Conservation (phyloP, 768 basidiomycete species). For the Epithele typhae region DNA sequence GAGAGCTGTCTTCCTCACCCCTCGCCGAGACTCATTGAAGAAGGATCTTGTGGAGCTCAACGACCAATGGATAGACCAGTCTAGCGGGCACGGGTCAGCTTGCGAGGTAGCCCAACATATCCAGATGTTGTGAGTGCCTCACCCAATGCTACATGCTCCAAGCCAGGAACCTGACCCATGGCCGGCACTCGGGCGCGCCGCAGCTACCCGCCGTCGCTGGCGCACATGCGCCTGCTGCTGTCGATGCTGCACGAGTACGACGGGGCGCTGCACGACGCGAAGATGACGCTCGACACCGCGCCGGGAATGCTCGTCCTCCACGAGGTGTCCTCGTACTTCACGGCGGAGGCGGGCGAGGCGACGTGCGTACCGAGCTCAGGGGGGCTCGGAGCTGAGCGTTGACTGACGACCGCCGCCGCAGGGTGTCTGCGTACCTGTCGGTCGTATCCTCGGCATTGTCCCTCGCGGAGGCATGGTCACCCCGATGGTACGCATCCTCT, state of each 20-base stretch:
- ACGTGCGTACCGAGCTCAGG: slow-evolving; percentile 12
- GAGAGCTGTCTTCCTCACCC: slow-evolving; percentile 46
- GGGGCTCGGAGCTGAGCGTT: too few relatives aligned
- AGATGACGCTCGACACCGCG: slow-evolving; percentile 32
- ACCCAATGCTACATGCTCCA: too few relatives aligned
- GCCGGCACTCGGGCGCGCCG: too few relatives aligned
- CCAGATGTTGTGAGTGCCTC: slow-evolving; percentile 59
- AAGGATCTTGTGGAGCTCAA: slow-evolving; percentile 40
- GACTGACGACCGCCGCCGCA: slow-evolving; percentile 5
- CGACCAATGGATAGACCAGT: slow-evolving; percentile 38
- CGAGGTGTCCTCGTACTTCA: slow-evolving; percentile 57
- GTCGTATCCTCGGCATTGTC: slow-evolving; percentile 46
- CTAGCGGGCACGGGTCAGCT: slow-evolving; percentile 26
- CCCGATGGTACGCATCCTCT: slow-evolving; percentile 15
- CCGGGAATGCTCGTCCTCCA: slow-evolving; percentile 57
- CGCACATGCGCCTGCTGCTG: slow-evolving; percentile 50
- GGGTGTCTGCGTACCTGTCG: slow-evolving; percentile 48
- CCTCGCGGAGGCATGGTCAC: slow-evolving; percentile 32
- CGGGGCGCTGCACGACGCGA: slow-evolving; percentile 21
- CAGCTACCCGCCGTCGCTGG: slow-evolving; percentile 62
- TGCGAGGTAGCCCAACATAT: slow-evolving; percentile 23
- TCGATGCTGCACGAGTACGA: slow-evolving; percentile 40
- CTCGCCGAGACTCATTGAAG: slow-evolving; percentile 43
- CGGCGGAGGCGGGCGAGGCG: slow-evolving; percentile 6
- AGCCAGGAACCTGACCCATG: too few relatives aligned